Conservation (phyloP, 108 stramenopile species). For the Cylindrotheca closterium region DNA sequence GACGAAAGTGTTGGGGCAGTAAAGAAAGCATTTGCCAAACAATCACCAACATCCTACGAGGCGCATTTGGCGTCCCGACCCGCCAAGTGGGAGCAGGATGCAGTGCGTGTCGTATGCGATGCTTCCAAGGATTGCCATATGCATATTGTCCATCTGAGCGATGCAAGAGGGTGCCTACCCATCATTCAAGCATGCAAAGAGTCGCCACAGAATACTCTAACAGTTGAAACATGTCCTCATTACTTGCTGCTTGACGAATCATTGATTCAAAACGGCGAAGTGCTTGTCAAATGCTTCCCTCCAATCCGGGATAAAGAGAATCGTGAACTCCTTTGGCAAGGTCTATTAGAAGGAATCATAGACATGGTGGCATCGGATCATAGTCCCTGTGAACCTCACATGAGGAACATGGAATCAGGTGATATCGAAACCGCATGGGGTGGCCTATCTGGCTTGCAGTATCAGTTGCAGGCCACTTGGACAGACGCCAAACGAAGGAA, state of each 20-base stretch:
- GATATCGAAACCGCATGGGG: slow-evolving; percentile 40
- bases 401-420: slow-evolving; percentile 13
- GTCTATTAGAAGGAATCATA: slow-evolving; percentile 19
- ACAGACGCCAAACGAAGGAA: slow-evolving; percentile 17
- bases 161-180: slow-evolving; percentile 35
- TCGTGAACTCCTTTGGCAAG: slow-evolving; percentile 29
- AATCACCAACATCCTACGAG: slow-evolving; percentile 6
- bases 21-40: slow-evolving; percentile 3
- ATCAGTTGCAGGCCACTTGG: slow-evolving; percentile 35
- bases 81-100: slow-evolving; percentile 40
- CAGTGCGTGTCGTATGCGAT: slow-evolving; percentile 33
- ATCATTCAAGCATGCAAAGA: slow-evolving; percentile 31
- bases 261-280: slow-evolving; percentile 28
- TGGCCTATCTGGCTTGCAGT: slow-evolving; percentile 44
- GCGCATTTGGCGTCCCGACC: slow-evolving; percentile 34
- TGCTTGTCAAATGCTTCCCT: slow-evolving; percentile 43
- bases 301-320: slow-evolving; percentile 34
- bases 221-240: slow-evolving; percentile 50
- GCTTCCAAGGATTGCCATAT: slow-evolving; percentile 29
- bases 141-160: slow-evolving; percentile 47
- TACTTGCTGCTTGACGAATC: slow-evolving; percentile 38
- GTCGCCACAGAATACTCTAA: slow-evolving; percentile 9
- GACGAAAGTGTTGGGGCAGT: slow-evolving; percentile 2
- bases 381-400: slow-evolving; percentile 40
- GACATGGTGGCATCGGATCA: slow-evolving; percentile 54